Conservation (phyloP, 2,329 filamentous ascomycete genomes). For the Daldinia sp. region DNA sequence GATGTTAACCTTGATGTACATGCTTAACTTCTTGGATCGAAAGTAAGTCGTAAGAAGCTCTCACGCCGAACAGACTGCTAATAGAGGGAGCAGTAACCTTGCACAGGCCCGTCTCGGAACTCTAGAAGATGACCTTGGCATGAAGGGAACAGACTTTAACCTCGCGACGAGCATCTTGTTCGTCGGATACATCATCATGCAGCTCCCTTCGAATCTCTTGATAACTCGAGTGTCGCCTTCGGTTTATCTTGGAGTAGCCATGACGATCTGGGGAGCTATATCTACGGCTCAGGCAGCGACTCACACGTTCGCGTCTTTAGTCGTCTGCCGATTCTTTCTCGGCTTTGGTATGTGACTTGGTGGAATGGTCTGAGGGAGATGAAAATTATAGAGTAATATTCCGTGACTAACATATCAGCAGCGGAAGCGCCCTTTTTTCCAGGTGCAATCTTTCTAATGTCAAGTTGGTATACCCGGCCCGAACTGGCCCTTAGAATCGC, state of each 20-base stretch:
- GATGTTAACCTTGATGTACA: slow-evolving; percentile 62
- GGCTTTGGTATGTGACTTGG: slow-evolving; percentile 47
- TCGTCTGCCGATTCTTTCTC: slow-evolving; percentile 58
- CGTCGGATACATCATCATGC: slow-evolving; percentile 68
- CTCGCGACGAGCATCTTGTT: slow-evolving; percentile 63
- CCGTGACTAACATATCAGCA: slow-evolving; percentile 16
- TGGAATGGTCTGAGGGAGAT: too few species aligned
- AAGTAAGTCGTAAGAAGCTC: slow-evolving; percentile 36
- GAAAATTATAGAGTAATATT: too few species aligned
- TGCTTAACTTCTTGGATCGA: slow-evolving; percentile 64
- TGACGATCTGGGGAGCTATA: slow-evolving; percentile 49
- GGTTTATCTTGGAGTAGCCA: slow-evolving; percentile 59
- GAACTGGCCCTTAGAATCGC: slow-evolving; percentile 57
- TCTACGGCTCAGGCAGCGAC: slow-evolving; percentile 57
- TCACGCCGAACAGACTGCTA: background rate
- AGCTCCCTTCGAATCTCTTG: slow-evolving; percentile 67
- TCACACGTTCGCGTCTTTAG: slow-evolving; percentile 52
- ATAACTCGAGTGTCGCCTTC: slow-evolving; percentile 63
- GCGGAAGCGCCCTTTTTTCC: slow-evolving; percentile 62
- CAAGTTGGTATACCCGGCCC: slow-evolving; percentile 54
- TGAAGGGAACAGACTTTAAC: slow-evolving; percentile 66
- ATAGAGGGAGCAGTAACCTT: slow-evolving; percentile 52
- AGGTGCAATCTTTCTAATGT: slow-evolving; percentile 57
- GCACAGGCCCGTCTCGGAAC: slow-evolving; percentile 63
- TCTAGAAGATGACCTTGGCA: slow-evolving; percentile 60